phyloP scores from a whole-genome alignment of 208 protist species.

The Strigomonas culicis region DNA sequence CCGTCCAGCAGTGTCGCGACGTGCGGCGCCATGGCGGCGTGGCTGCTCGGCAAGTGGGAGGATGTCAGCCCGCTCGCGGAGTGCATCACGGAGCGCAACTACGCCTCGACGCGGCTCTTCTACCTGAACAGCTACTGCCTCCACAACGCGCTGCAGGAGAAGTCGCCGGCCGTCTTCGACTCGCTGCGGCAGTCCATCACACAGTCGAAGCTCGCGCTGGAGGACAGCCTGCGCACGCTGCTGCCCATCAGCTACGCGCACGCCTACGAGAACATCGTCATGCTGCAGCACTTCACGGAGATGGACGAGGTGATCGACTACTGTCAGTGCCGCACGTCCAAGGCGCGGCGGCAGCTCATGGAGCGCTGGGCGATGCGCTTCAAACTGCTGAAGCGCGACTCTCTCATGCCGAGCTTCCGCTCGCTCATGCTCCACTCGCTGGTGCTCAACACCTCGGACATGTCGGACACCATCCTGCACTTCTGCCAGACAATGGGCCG shows the following conservation, averaged over 20 bases:
- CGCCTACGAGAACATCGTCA: conserved; percentile 95
- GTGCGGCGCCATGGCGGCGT: conserved; percentile 80
- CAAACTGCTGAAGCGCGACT: conserved; percentile 82
- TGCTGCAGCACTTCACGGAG: conserved; percentile 98
- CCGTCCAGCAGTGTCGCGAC: conserved; percentile 62
- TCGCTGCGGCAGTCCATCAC: conserved; percentile 41
- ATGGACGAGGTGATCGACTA: conserved; percentile 98
- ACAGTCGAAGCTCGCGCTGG: conserved; percentile 73
- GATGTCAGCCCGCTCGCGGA: conserved; percentile 75
- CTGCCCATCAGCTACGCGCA: conserved; percentile 85
- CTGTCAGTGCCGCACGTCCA: conserved; percentile 38
- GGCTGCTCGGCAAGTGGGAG: conserved; percentile 80
- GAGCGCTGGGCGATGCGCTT: conserved; percentile 83
- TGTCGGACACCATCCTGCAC: conserved; percentile 96
- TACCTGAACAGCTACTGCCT: conserved; percentile 66
- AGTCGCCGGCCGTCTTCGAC: conserved; percentile 27
- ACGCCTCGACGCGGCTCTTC: conserved; percentile 59
- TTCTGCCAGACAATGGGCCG: conserved; percentile 83
- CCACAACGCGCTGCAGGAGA: conserved; percentile 19
- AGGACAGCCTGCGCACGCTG: conserved; percentile 84
- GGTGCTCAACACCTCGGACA: conserved; percentile 89
- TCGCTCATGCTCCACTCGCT: conserved; percentile 96
- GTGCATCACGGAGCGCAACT: conserved; percentile 74
- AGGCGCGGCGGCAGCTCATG: conserved; percentile 61
- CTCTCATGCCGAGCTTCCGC: conserved; percentile 93